phyloP scores from a whole-genome alignment of 225 moss, liverwort and hornwort species.

The Polytrichum commune region DNA sequence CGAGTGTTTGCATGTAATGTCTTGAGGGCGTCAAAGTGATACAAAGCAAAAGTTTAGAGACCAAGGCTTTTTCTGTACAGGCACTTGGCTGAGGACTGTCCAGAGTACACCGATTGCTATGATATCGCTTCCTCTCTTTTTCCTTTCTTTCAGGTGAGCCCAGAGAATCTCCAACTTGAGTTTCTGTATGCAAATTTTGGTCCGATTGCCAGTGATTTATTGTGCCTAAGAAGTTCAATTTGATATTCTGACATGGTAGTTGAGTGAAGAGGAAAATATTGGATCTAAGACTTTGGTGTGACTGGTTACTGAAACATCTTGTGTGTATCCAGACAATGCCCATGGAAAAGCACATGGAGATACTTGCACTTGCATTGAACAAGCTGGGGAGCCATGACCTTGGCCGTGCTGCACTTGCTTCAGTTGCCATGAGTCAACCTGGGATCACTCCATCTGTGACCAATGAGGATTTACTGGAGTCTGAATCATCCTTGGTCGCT shows the following conservation, averaged over 20 bases:
- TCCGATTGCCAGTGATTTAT: too few species aligned
- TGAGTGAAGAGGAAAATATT: too few species aligned
- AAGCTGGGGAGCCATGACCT: conserved; percentile 74
- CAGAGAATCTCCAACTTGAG: neutral
- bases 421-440: conserved; percentile 40
- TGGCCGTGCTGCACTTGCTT: conserved; percentile 81
- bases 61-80: conserved; percentile 40
- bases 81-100: conserved; percentile 71
- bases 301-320: neutral
- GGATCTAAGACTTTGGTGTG: neutral
- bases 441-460: conserved; percentile 19
- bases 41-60: too few species aligned
- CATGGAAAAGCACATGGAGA: conserved; percentile 57
- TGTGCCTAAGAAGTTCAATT: too few species aligned
- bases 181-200: too few species aligned
- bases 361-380: conserved; percentile 65
- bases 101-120: conserved; percentile 70
- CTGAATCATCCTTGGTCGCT: conserved; percentile 15
- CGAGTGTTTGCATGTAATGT: too few species aligned
- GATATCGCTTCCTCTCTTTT: conserved; percentile 66
- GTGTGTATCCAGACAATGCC: conserved; percentile 54
- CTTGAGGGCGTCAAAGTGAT: too few species aligned
- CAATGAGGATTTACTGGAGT: conserved; percentile 30
- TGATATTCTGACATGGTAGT: too few species aligned
- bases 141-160: conserved; percentile 52